Base-by-base conservation (phyloP, 495 filamentous ascomycete species). In the Xylaria sp. region DNA sequence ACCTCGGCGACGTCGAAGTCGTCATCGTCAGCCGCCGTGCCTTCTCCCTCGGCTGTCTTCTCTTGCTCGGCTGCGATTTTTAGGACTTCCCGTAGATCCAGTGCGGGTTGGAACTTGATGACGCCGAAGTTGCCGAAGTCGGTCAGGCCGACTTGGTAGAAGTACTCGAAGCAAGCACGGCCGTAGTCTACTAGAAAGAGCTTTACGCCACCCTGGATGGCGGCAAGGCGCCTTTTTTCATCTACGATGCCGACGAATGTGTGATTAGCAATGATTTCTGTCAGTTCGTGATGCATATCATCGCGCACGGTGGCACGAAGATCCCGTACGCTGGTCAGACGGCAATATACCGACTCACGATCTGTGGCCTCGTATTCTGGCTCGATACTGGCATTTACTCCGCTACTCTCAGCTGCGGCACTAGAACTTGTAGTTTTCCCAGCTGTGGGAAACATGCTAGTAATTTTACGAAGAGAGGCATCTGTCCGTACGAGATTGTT, bases 201-300 rank as follows among this genome's bases (percentile, higher is more conserved):
- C 77, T 95, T 97, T 2, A 98, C 92, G 21, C 97, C 96, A 31
- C 92, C 89, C 84, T 99, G 97, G 43, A 99, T 93, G 41, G 96
- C 94, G 48, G 90, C 94, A 29, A 99, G 89, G 29, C 97, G 93
- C 48, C 93, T 90, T 61, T 86, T 87, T 74, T 94, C 92, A 78
- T 98, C 96, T 15, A 98, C 93, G 48, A 98, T 85, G 17, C 97
- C 97, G 72, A 99, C 92, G 77, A 97, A 99, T 0, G 93, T 97
- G 77, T 97, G 97, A 24, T 89, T 90, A 41, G 93, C 92, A 78
- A 97, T 93, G 59, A 93, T 89, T 71, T 97, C 95, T 17, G 93
- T 97, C 58, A 98, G 88, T 59, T 90, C 91, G 72, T 93, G 90
- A 82, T 99, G 95, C 88, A 97, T 97, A 26, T 88, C 83, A 29